A percentile compares a stretch with the other conserved stretches of the same genome.
phyloP scores from a whole-genome alignment of 805 yeast genomes.

The Wickerhamiella vanderwaltii region DNA sequence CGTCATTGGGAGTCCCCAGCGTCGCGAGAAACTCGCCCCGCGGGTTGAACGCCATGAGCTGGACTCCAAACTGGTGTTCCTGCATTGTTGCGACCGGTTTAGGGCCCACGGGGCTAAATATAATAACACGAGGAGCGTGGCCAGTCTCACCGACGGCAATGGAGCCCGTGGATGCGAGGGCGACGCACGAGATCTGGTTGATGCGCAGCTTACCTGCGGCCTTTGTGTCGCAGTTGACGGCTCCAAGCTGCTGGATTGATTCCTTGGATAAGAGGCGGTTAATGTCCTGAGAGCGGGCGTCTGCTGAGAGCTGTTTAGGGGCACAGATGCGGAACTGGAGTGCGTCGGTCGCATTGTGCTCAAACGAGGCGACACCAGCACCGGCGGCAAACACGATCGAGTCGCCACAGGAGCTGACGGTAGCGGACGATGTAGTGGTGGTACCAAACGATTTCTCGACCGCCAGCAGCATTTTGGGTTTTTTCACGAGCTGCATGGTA shows the following conservation, averaged over 20 bases:
- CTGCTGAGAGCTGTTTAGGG: slow-evolving; percentile 3
- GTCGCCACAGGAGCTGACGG: not conserved
- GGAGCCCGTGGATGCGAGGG: slow-evolving; percentile 41
- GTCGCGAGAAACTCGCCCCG: slow-evolving; percentile 46
- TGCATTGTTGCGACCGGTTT: slow-evolving; percentile 36
- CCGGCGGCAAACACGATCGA: slow-evolving; percentile 7
- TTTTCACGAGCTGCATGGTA: too few relatives aligned
- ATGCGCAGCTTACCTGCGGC: slow-evolving; percentile 11
- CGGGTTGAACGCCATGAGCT: slow-evolving; percentile 43
- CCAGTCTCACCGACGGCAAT: slow-evolving; percentile 65
- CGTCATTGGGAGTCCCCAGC: slow-evolving; percentile 58
- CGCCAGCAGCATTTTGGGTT: not conserved
- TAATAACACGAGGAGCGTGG: slow-evolving; percentile 49
- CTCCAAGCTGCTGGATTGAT: not conserved
- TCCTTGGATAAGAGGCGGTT: not conserved
- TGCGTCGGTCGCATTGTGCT: not conserved
- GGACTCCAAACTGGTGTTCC: slow-evolving; percentile 58
- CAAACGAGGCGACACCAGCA: slow-evolving; percentile 3
- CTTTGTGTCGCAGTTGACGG: slow-evolving; percentile 3
- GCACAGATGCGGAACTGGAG: not conserved
- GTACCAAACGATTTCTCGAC: not conserved
- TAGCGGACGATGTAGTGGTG: not conserved
- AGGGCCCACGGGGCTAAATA: slow-evolving; percentile 41
- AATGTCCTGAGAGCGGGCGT: not conserved
- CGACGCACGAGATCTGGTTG: slow-evolving; percentile 35